These are phyloP conservation scores for Perkinsus olseni DNA, from an alignment of 169 alveolate genomes.

Conservation along the genomic window DNA sequence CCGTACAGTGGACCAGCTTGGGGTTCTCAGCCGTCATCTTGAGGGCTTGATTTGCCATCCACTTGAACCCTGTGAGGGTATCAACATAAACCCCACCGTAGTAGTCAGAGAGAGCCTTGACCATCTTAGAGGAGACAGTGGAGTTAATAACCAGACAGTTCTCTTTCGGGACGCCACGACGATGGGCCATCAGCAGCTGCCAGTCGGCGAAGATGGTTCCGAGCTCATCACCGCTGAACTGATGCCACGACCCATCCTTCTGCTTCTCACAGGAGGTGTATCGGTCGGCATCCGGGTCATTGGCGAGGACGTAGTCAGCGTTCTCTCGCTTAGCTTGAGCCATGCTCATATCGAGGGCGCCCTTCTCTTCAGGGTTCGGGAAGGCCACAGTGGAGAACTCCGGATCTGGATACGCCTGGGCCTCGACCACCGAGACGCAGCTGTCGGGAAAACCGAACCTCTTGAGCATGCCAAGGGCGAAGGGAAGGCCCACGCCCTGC, in stretches of 20 bases:
- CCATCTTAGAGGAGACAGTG: slow-evolving; percentile 44
- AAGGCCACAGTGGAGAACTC: slow-evolving; percentile 52
- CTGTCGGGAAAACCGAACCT: slow-evolving; percentile 41
- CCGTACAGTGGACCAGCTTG: slow-evolving; percentile 29
- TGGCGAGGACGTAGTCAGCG: slow-evolving; percentile 43
- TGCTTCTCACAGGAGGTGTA: slow-evolving; percentile 48
- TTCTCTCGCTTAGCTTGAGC: slow-evolving; percentile 34
- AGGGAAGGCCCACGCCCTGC: slow-evolving; percentile 59
- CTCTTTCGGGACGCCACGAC: slow-evolving; percentile 24
- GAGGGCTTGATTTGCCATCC: slow-evolving; percentile 43
- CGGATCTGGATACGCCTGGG: slow-evolving; percentile 47
- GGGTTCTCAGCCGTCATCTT: slow-evolving; percentile 31
- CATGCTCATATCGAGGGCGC: slow-evolving; percentile 43
- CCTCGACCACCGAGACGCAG: slow-evolving; percentile 27
- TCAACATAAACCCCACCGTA: slow-evolving; percentile 39
- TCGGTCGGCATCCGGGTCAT: slow-evolving; percentile 63
- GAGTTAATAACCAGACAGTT: slow-evolving; percentile 41
- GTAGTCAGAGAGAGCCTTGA: slow-evolving; percentile 39
- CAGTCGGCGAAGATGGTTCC: slow-evolving; percentile 46
- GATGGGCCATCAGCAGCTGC: slow-evolving; percentile 23
- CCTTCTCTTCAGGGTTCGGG: slow-evolving; percentile 54
- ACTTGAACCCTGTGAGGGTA: slow-evolving; percentile 43
- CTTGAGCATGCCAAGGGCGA: slow-evolving; percentile 40
- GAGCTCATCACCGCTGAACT: slow-evolving; percentile 49
- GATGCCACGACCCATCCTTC: slow-evolving; percentile 42